phyloP scores from a whole-genome alignment of 768 basidiomycete genomes.

The Russula foetens region DNA sequence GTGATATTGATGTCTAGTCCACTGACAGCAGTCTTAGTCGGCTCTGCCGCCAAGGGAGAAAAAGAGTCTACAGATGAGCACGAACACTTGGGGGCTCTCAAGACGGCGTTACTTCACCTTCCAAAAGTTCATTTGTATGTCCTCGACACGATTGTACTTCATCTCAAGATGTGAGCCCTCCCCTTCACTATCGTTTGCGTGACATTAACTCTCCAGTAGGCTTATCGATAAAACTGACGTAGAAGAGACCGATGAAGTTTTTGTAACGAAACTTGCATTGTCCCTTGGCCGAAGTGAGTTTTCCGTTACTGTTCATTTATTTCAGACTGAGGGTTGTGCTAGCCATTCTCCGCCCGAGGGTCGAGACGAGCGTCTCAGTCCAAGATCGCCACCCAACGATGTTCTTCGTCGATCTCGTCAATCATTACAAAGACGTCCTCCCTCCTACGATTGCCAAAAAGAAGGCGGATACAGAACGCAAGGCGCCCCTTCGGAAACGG shows the following conservation, averaged over 20 bases:
- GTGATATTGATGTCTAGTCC: not conserved
- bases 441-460: constrained; percentile 80
- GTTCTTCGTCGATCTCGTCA: constrained; percentile 79
- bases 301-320: not conserved
- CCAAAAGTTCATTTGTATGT: constrained; percentile 77
- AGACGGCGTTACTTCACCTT: constrained; percentile 54
- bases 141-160: constrained; percentile 68
- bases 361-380: constrained; percentile 77
- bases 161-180: constrained; percentile 50
- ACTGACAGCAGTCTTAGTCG: constrained; percentile 31
- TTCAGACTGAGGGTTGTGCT: not conserved
- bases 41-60: constrained; percentile 45
- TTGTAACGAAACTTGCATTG: constrained; percentile 78
- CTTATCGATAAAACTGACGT: constrained; percentile 60
- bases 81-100: constrained; percentile 49
- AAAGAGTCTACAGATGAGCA: constrained; percentile 48
- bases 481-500: constrained; percentile 74
- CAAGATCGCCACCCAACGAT: constrained; percentile 84
- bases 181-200: not conserved
- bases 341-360: constrained; percentile 78
- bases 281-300: constrained; percentile 78
- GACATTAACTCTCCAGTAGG: constrained; percentile 29
- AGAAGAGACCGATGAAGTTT: constrained; percentile 73
- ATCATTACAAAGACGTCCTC: constrained; percentile 62
- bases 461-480: constrained; percentile 81